Conservation (phyloP, 2,329 filamentous ascomycete species). For the Diaporthe destruens region DNA sequence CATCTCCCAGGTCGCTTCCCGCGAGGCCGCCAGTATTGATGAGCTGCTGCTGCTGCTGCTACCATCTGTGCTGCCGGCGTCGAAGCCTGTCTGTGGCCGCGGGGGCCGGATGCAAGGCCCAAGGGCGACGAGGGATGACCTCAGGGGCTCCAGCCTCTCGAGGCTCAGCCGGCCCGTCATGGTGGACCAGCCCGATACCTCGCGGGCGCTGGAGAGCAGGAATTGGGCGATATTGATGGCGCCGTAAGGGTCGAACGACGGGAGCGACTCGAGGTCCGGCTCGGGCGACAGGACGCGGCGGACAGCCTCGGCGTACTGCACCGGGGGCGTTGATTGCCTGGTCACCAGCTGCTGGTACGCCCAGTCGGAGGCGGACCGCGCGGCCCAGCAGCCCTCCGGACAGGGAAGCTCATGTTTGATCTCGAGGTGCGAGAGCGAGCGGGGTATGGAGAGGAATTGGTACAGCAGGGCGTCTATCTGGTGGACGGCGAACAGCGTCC, state of each 20-base stretch:
- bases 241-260: constrained; percentile 55
- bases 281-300: constrained; percentile 52
- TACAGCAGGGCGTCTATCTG: constrained; percentile 60
- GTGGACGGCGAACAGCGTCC: constrained; percentile 57
- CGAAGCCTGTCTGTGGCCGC: neutral
- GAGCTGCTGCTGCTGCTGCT: constrained; percentile 31
- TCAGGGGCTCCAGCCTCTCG: constrained; percentile 53
- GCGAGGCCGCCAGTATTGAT: constrained; percentile 40
- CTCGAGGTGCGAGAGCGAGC: constrained; percentile 55
- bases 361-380: constrained; percentile 52
- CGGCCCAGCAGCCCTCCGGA: constrained; percentile 53
- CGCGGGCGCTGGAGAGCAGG: constrained; percentile 55
- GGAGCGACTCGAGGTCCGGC: constrained; percentile 46
- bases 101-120: constrained; percentile 48
- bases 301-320: constrained; percentile 54
- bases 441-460: constrained; percentile 55
- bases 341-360: constrained; percentile 50
- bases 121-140: constrained; percentile 52
- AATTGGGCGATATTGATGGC: constrained; percentile 58
- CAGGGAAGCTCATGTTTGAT: constrained; percentile 59
- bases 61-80: neutral
- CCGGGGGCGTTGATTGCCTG: constrained; percentile 36
- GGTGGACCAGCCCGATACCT: constrained; percentile 57
- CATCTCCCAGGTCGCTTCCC: constrained; percentile 55
- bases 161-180: constrained; percentile 57